Conservation (phyloP, 129 eudicot genomes). For the Arctium lappa region DNA sequence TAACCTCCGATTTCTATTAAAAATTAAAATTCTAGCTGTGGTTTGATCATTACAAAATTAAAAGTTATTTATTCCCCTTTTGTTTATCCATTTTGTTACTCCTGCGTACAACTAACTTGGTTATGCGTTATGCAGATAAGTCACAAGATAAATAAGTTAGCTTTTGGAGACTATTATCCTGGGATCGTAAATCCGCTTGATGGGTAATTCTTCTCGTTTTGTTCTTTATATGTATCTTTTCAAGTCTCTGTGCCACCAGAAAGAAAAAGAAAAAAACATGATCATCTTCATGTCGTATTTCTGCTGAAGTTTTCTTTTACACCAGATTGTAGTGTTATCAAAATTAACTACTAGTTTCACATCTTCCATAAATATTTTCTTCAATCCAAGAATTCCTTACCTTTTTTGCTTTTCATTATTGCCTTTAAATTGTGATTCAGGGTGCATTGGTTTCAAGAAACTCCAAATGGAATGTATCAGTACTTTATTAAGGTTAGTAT, state of each 20-base stretch:
- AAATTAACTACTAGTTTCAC: background rate
- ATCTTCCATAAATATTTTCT: background rate
- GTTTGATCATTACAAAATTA: background rate
- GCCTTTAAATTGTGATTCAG: constrained; percentile 26
- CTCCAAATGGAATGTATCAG: constrained; percentile 70
- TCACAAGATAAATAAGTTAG: constrained; percentile 81
- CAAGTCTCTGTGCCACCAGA: background rate
- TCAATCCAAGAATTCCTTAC: background rate
- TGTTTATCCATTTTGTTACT: background rate
- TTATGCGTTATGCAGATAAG: constrained; percentile 62
- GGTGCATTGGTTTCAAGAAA: constrained; percentile 67
- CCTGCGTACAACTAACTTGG: background rate
- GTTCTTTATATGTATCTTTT: background rate
- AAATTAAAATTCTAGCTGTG: background rate
- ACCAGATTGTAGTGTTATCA: background rate
- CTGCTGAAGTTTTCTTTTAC: background rate
- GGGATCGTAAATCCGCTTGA: constrained; percentile 93
- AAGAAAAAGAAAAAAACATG: background rate
- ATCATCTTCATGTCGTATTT: too few relatives aligned
- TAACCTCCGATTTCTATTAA: background rate
- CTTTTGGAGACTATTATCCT: constrained; percentile 84
- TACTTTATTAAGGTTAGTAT: constrained; percentile 74
- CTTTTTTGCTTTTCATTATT: constrained; percentile 3
- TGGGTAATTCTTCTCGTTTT: constrained; percentile 50
- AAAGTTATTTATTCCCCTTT: background rate